A percentile compares a stretch with the other conserved stretches of the same genome.
These are phyloP conservation scores for Epithemia pelagica DNA, from an alignment of 108 stramenopile genomes.

Conservation along the genomic window DNA sequence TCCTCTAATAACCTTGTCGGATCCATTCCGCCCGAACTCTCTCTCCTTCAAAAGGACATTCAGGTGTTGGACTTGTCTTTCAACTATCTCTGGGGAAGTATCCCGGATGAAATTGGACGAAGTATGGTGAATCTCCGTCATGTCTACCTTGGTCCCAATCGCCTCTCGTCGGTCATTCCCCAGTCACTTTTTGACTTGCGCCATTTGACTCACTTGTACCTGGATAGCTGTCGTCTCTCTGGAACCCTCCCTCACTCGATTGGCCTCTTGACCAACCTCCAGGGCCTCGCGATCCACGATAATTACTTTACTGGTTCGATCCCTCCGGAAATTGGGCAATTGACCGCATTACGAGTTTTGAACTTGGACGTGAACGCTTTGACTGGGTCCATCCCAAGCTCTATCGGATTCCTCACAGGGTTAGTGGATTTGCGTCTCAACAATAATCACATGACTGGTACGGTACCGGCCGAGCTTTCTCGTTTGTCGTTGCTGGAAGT, in stretches of 20 bases:
- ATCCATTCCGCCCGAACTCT: slow-evolving; percentile 19
- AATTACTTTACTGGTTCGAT: slow-evolving; percentile 27
- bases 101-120: slow-evolving; percentile 24
- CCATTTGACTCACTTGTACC: slow-evolving; percentile 26
- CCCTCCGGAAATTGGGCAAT: slow-evolving; percentile 16
- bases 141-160: slow-evolving; percentile 19
- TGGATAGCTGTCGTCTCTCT: slow-evolving; percentile 38
- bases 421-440: slow-evolving; percentile 13
- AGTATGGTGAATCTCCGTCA: slow-evolving; percentile 18
- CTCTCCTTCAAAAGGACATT: slow-evolving; percentile 23
- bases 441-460: slow-evolving; percentile 19
- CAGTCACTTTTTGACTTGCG: slow-evolving; percentile 13
- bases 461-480: slow-evolving; percentile 10
- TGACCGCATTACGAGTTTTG: slow-evolving; percentile 7
- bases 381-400: slow-evolving; percentile 10
- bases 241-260: slow-evolving; percentile 50
- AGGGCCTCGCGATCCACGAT: slow-evolving; percentile 15
- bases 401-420: slow-evolving; percentile 1
- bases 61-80: slow-evolving; percentile 24
- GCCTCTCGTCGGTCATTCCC: slow-evolving; percentile 11
- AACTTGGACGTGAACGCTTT: slow-evolving; percentile 2
- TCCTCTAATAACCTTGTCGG: slow-evolving; percentile 19
- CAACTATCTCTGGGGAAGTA: slow-evolving; percentile 28
- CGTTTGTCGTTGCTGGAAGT: neutral
- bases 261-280: slow-evolving; percentile 27